Conservation (phyloP, 1,284 basidiomycete species). For the Vanrija sp. region DNA sequence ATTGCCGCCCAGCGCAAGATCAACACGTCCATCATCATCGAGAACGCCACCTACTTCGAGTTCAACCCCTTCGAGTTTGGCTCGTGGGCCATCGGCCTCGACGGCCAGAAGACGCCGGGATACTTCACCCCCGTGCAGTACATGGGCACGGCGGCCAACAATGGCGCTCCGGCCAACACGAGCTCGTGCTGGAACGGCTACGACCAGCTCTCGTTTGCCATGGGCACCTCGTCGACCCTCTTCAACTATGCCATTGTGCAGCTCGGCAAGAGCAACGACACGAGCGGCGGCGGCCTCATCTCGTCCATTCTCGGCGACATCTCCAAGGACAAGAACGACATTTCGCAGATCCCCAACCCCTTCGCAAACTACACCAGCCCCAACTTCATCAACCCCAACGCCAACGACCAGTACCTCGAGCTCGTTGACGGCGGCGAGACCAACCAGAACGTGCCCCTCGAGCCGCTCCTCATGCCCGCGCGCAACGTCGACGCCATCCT, state of each 20-base stretch:
- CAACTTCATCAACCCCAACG: slow-evolving; percentile 41
- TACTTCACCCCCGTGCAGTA: slow-evolving; percentile 46
- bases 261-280: slow-evolving; percentile 29
- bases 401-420: slow-evolving; percentile 39
- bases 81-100: slow-evolving; percentile 48
- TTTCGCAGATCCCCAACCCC: slow-evolving; percentile 50
- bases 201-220: slow-evolving; percentile 48
- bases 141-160: slow-evolving; percentile 41
- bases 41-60: slow-evolving; percentile 52
- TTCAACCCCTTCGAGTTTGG: slow-evolving; percentile 53
- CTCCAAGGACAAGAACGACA: slow-evolving; percentile 47
- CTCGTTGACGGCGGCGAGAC: slow-evolving; percentile 53
- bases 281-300: slow-evolving; percentile 33
- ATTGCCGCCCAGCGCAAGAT: slow-evolving; percentile 51
- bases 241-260: slow-evolving; percentile 35
- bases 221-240: slow-evolving; percentile 50
- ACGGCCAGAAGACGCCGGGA: slow-evolving; percentile 30
- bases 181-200: slow-evolving; percentile 43
- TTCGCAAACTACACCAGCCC: slow-evolving; percentile 36
- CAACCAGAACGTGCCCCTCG: slow-evolving; percentile 53
- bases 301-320: slow-evolving; percentile 34
- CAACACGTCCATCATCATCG: slow-evolving; percentile 36
- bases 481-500: slow-evolving; percentile 54
- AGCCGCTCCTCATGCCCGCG: slow-evolving; percentile 52
- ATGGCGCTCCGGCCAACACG: slow-evolving; percentile 38